Evolutionary conservation across 2,329 filamentous ascomycete species (phyloP), one percentile per base, ranked within the genome.

Genomic region (Ophiostoma sp.): DNA sequence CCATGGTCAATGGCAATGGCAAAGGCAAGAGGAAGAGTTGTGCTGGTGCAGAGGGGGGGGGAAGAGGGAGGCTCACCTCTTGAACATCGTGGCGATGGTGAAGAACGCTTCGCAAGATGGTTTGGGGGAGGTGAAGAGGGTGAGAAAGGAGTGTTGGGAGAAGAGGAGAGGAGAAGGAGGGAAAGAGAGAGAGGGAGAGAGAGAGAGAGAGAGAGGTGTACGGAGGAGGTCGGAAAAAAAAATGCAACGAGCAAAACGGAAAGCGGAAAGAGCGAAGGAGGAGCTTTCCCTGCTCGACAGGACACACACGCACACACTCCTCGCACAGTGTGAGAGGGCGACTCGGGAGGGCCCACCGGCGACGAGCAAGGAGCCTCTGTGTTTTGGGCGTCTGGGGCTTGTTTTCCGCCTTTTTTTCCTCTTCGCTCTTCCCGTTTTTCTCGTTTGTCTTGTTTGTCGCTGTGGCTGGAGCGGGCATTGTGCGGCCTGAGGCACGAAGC

Each of bases 21-120:
- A 38, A 40, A 52, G 49, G 49, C 36, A 7, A 42, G 9, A 66
- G 36, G 45, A 49, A 16, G n/a, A 47, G 16, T n/a, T 63, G 62
- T 6, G n/a, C 27, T 27, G 27, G 27, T 27, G 27, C 27, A 27
- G 27, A 27, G 27, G 27, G 27, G 27, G 27, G 27, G 27, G 27
- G 27, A 27, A 2, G 2, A 27, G 27, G 27, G 27, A 27, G 27
- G 27, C 87, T 81, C 81, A 92, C 89, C 88, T 91, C 88, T 90
- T 90, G 84, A 91, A 89, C 89, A 92, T 92, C 87, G 85, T 90
- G 84, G 81, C 70, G 71, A 72, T 71, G 69, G 68, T 73, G 55
- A 45, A 71, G 69, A 72, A 72, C 69, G 71, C 70, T 70, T 67
- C 69, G 66, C 66, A 65, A 63, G 64, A 66, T 69, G 70, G 60